A percentile compares a stretch with the other conserved stretches of the same genome.
These are phyloP conservation scores for Phialophora expanda DNA, from an alignment of 2,329 filamentous ascomycete species.

Conservation along the genomic window DNA sequence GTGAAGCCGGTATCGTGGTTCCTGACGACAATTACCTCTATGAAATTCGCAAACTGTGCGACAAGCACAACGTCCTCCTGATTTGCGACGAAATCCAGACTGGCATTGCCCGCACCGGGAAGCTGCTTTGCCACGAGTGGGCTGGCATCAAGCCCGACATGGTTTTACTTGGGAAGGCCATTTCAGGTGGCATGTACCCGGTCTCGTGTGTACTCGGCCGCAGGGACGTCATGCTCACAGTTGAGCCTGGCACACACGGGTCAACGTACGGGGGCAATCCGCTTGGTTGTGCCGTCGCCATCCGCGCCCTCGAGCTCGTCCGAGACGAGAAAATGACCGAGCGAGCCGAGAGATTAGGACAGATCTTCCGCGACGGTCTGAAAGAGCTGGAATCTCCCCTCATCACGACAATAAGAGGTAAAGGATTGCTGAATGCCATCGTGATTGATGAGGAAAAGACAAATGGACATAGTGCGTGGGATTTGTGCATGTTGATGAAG, in stretches of 20 bases:
- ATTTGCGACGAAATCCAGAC: slow-evolving; percentile 99
- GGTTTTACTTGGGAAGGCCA: slow-evolving; percentile 93
- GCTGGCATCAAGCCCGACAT: slow-evolving; percentile 93
- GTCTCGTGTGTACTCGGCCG: slow-evolving; percentile 88
- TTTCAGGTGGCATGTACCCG: slow-evolving; percentile 98
- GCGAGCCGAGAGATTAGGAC: slow-evolving; percentile 78
- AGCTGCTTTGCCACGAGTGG: slow-evolving; percentile 94
- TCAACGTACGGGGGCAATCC: slow-evolving; percentile 99
- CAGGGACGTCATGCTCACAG: slow-evolving; percentile 90
- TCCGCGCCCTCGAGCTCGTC: slow-evolving; percentile 90
- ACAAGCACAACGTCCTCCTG: slow-evolving; percentile 91
- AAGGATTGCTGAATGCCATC: slow-evolving; percentile 92
- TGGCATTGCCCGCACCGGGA: slow-evolving; percentile 91
- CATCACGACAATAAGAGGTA: slow-evolving; percentile 83
- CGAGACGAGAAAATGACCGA: slow-evolving; percentile 88
- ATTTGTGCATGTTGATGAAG: slow-evolving; percentile 94
- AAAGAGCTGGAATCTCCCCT: slow-evolving; percentile 76
- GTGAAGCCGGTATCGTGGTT: slow-evolving; percentile 94
- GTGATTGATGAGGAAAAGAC: slow-evolving; percentile 91
- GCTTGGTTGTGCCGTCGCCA: slow-evolving; percentile 91
- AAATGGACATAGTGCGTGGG: slow-evolving; percentile 88
- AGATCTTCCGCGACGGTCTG: slow-evolving; percentile 81
- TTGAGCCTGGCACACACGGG: slow-evolving; percentile 95
- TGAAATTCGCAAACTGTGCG: slow-evolving; percentile 82
- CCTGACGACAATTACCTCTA: slow-evolving; percentile 86